A percentile compares a stretch with the other conserved stretches of the same genome.
These are phyloP conservation scores for Penstemon eatonii DNA, from an alignment of 257 asterid species.

Conservation along the genomic window DNA sequence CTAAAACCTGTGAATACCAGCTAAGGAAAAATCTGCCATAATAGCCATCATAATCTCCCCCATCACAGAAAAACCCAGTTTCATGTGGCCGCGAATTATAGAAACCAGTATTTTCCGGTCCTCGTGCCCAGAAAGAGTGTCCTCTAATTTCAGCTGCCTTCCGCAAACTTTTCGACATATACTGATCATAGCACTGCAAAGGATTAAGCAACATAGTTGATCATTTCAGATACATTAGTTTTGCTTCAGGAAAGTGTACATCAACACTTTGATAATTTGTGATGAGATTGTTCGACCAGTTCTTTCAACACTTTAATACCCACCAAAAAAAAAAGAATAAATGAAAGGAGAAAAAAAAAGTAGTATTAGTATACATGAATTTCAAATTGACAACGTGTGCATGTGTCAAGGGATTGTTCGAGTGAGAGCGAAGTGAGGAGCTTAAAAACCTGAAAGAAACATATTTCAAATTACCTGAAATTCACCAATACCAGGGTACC, in stretches of 20 bases:
- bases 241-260: slow-evolving; percentile 1
- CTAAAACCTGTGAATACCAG: slow-evolving; percentile 62
- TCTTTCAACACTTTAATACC: neutral
- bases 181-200: slow-evolving; percentile 81
- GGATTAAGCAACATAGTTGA: slow-evolving; percentile 27
- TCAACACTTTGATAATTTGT: slow-evolving; percentile 18
- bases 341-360: neutral
- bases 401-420: neutral
- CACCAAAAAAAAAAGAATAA: neutral
- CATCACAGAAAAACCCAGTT: slow-evolving; percentile 67
- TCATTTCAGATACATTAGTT: neutral
- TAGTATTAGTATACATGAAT: neutral
- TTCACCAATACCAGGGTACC: slow-evolving; percentile 90
- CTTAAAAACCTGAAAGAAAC: neutral
- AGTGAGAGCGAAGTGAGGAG: neutral
- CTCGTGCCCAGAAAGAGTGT: slow-evolving; percentile 80
- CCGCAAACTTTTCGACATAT: slow-evolving; percentile 64
- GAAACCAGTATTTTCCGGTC: slow-evolving; percentile 60
- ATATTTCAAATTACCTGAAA: slow-evolving; percentile 60
- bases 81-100: slow-evolving; percentile 67
- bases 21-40: slow-evolving; percentile 62
- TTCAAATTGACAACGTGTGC: neutral
- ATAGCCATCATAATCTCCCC: slow-evolving; percentile 70
- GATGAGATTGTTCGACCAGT: slow-evolving; percentile 12
- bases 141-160: slow-evolving; percentile 84